Percentiles rank a stretch among this genome's conserved stretches.
phyloP scores from a whole-genome alignment of 2,329 filamentous ascomycete genomes.

The Colletotrichum shisoi region DNA sequence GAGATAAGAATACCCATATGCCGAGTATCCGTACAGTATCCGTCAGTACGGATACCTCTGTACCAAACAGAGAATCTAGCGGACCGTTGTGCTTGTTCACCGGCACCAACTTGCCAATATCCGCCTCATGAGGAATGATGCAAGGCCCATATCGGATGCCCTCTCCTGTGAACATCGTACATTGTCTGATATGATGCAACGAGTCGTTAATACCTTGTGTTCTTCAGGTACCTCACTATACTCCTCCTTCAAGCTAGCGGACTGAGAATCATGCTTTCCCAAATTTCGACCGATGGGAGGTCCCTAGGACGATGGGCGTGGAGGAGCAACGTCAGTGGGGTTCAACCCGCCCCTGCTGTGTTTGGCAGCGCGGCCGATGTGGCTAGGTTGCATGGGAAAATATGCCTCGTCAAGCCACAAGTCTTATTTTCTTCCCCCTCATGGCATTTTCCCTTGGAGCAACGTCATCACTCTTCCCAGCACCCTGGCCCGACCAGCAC shows the following conservation, averaged over 20 bases:
- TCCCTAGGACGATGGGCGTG: neutral
- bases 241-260: neutral
- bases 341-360: neutral
- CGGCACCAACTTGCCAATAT: neutral
- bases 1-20: neutral
- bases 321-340: conserved; percentile 32
- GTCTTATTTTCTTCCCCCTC: neutral
- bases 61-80: neutral
- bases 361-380: neutral
- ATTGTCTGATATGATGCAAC: conserved; percentile 3
- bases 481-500: neutral
- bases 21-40: too few species aligned
- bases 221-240: too few species aligned
- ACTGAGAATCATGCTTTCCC: conserved; percentile 2
- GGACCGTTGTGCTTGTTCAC: neutral
- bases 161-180: neutral
- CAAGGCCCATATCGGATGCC: neutral
- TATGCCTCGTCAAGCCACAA: conserved; percentile 2
- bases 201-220: neutral
- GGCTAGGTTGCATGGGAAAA: neutral
- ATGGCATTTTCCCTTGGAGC: neutral
- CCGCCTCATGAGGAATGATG: conserved; percentile 23
- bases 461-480: conserved; percentile 12
- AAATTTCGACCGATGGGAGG: neutral
- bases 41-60: too few species aligned